Evolutionary conservation across 306 rosid species (phyloP).

Genomic region (Prunus padus): DNA sequence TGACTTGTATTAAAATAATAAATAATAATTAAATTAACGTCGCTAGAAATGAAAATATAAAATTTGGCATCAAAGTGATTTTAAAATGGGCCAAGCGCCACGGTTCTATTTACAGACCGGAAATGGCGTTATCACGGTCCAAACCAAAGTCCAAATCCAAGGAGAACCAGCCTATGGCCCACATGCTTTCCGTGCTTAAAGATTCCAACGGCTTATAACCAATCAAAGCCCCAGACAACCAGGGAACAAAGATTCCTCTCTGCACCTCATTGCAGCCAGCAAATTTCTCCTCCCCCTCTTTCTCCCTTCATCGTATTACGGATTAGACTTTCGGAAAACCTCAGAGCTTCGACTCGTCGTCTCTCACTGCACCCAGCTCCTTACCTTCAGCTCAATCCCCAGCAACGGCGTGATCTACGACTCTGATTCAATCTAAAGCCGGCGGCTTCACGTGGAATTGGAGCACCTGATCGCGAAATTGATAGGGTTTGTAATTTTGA

Average conservation of each 20-base stretch:
- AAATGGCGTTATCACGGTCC: background rate
- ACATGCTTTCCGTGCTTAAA: background rate
- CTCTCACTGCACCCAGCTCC: constrained; percentile 11
- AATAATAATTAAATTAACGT: background rate
- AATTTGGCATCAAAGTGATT: background rate
- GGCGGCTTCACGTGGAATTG: constrained; percentile 16
- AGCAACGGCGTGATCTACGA: constrained; percentile 14
- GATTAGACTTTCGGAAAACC: constrained; percentile 19
- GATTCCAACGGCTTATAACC: constrained; percentile 12
- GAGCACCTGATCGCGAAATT: constrained; percentile 16
- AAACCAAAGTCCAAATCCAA: background rate
- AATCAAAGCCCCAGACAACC: constrained; percentile 8
- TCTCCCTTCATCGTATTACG: constrained; percentile 12
- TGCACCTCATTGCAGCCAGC: constrained; percentile 6
- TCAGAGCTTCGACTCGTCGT: background rate
- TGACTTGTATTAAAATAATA: no score
- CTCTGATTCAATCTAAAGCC: background rate
- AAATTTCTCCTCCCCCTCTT: constrained; percentile 11
- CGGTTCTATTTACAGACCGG: background rate
- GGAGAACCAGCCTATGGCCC: background rate
- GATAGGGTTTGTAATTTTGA: constrained; percentile 28
- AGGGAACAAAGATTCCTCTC: constrained; percentile 21
- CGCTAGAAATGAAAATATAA: background rate
- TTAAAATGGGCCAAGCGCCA: background rate
- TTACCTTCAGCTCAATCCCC: constrained; percentile 14